Evolutionary conservation across 208 protist genomes (phyloP).

Genomic region (Acanthamoeba royreba): DNA sequence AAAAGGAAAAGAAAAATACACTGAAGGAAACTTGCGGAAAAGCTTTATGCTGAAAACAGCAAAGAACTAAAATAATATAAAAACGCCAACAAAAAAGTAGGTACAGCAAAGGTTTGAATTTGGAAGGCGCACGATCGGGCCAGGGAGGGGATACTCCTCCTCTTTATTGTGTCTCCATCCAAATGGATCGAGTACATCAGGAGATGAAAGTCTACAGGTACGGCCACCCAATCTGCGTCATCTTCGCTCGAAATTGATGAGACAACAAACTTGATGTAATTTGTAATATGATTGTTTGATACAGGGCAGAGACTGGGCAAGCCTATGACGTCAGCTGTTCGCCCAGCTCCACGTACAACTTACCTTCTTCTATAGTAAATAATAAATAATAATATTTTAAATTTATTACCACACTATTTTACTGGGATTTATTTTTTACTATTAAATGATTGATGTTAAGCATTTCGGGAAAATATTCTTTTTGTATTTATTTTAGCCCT

Average conservation of each 20-base stretch:
- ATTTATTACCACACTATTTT: not conserved
- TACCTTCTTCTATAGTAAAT: not conserved
- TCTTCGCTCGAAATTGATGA: not conserved
- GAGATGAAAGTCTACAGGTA: slow-evolving; percentile 29
- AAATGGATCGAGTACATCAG: not conserved
- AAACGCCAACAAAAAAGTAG: too few species aligned
- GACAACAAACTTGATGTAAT: not conserved
- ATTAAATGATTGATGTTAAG: not conserved
- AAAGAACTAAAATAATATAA: too few species aligned
- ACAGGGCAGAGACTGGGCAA: not conserved
- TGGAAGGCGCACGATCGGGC: too few species aligned
- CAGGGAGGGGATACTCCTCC: too few species aligned
- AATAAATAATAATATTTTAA: not conserved
- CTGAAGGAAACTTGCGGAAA: too few species aligned
- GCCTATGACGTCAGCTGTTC: not conserved
- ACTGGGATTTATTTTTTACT: not conserved
- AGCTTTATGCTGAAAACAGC: too few species aligned
- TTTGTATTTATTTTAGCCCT: not conserved
- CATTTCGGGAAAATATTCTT: not conserved
- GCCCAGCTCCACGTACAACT: not conserved
- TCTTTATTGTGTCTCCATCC: too few species aligned
- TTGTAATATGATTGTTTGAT: not conserved
- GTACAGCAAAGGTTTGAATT: too few species aligned
- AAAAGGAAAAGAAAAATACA: too few species aligned
- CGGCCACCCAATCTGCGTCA: not conserved